Conservation (phyloP, 176 grass and related monocot genomes). For the Eremochloa ophiuroides region DNA sequence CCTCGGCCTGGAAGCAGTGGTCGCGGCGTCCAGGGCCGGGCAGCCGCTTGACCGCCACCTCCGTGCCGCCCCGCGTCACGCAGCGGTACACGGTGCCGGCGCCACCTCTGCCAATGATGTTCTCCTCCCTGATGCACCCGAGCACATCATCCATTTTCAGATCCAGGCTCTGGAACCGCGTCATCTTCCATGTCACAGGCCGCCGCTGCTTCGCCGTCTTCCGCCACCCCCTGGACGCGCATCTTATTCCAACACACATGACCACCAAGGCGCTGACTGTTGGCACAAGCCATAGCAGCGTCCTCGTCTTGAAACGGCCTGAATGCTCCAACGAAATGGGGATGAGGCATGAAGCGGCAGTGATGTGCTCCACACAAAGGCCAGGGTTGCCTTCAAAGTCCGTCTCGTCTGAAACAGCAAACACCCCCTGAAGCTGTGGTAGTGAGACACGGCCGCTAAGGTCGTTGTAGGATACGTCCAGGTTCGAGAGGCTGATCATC, state of each 20-base stretch:
- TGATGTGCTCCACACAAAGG: conserved; percentile 36
- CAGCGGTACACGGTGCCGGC: conserved; percentile 83
- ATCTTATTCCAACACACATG: not conserved
- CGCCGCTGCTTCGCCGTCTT: conserved; percentile 18
- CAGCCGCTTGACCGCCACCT: conserved; percentile 76
- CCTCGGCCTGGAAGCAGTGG: conserved; percentile 80
- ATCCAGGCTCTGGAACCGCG: conserved; percentile 63
- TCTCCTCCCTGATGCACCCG: conserved; percentile 73
- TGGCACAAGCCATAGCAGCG: conserved; percentile 19
- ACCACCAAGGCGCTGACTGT: not conserved
- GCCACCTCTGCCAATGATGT: conserved; percentile 76
- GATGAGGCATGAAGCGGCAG: not conserved
- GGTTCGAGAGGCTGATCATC: conserved; percentile 67
- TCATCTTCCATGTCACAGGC: too few relatives aligned
- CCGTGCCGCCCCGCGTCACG: conserved; percentile 36
- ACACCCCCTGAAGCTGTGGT: conserved; percentile 30
- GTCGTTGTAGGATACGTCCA: conserved; percentile 77
- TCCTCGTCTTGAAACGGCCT: not conserved
- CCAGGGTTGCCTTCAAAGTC: conserved; percentile 50
- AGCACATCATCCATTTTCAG: conserved; percentile 58
- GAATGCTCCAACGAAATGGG: not conserved
- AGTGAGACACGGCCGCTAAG: conserved; percentile 23
- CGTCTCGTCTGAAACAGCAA: conserved; percentile 30
- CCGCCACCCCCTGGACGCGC: conserved; percentile 1
- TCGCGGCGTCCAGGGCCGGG: conserved; percentile 43